phyloP scores from a whole-genome alignment of 495 filamentous ascomycete genomes.

The Penicillium paradoxum region DNA sequence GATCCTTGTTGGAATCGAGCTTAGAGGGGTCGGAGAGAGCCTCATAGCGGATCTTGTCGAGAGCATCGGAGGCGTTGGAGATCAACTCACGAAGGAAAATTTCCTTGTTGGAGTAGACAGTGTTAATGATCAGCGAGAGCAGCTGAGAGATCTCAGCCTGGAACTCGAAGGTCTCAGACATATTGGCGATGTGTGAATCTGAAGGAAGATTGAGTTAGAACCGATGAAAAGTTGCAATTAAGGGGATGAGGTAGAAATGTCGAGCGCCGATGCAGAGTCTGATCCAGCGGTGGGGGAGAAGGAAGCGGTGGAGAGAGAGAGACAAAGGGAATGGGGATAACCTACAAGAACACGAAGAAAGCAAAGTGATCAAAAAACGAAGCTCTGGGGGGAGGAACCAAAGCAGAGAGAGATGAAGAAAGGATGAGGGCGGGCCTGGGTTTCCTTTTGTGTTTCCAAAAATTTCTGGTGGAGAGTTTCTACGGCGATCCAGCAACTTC shows the following conservation, averaged over 20 bases:
- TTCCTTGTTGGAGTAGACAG: conserved; percentile 99
- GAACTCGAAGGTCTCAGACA: conserved; percentile 98
- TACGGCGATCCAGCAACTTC: conserved; percentile 47
- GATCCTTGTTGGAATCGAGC: conserved; percentile 93
- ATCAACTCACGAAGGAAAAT: conserved; percentile 98
- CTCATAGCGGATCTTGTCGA: conserved; percentile 99
- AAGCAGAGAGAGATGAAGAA: conserved; percentile 21
- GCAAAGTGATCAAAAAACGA: conserved; percentile 11
- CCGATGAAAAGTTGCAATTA: conserved; percentile 1
- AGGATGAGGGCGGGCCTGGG: conserved; percentile 12
- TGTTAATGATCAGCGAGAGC: conserved; percentile 98
- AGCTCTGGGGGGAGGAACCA: conserved; percentile 19
- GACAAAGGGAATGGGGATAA: not conserved
- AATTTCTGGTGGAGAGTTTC: conserved; percentile 37
- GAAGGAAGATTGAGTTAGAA: conserved; percentile 3
- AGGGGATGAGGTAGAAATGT: not conserved
- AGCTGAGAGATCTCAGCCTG: conserved; percentile 99
- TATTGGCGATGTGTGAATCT: conserved; percentile 46
- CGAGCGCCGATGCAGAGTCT: not conserved
- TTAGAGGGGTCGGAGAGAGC: conserved; percentile 93
- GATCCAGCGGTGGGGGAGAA: conserved; percentile 1
- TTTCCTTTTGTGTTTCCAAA: conserved; percentile 32
- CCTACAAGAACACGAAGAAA: conserved; percentile 15
- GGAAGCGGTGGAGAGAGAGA: not conserved
- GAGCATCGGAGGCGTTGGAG: conserved; percentile 95